These are phyloP conservation scores for Ormosia semicastrata DNA, from an alignment of 306 rosid genomes.

Conservation along the genomic window DNA sequence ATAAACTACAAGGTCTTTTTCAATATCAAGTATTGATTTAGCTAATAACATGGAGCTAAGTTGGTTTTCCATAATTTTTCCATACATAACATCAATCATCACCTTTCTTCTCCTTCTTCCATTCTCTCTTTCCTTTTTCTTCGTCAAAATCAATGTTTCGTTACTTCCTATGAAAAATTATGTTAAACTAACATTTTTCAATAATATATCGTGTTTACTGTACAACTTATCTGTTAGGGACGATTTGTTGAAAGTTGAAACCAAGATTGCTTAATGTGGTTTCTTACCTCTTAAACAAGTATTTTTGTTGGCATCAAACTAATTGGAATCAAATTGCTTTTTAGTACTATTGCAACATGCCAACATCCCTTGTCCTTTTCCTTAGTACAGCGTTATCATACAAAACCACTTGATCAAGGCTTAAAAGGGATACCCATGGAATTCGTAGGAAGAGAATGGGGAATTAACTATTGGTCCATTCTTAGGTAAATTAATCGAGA, in stretches of 20 bases:
- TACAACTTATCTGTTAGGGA: background rate
- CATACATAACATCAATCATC: background rate
- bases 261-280: slow-evolving; percentile 27
- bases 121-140: background rate
- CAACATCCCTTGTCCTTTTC: slow-evolving; percentile 24
- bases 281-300: slow-evolving; percentile 35
- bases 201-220: background rate
- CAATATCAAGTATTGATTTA: too few species aligned
- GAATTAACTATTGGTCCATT: slow-evolving; percentile 21
- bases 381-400: slow-evolving; percentile 4
- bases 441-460: background rate
- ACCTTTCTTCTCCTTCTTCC: background rate
- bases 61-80: background rate
- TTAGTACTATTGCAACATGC: background rate
- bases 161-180: background rate
- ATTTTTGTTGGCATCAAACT: slow-evolving; percentile 8
- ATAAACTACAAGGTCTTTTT: too few species aligned
- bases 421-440: slow-evolving; percentile 30
- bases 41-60: too few species aligned
- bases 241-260: slow-evolving; percentile 23
- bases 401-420: slow-evolving; percentile 29
- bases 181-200: background rate
- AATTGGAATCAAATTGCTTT: slow-evolving; percentile 11
- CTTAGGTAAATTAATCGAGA: slow-evolving; percentile 23
- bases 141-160: background rate